A percentile compares a stretch with the other conserved stretches of the same genome.
These are phyloP conservation scores for Penicillium cataractarum DNA, from an alignment of 495 filamentous ascomycete species.

Conservation along the genomic window DNA sequence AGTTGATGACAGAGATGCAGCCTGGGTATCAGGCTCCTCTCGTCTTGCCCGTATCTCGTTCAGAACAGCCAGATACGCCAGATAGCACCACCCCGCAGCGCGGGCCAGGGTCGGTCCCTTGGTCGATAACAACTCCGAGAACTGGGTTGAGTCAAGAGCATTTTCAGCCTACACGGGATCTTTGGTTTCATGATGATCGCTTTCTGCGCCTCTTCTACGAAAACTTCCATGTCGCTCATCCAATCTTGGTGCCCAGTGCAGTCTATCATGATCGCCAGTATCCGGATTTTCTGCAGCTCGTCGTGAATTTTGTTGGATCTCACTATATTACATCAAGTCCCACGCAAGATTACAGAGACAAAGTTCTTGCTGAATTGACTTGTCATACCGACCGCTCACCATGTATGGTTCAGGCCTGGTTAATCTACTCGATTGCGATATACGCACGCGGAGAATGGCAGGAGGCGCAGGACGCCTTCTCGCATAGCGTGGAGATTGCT, in stretches of 20 bases:
- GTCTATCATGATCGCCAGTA: conserved; percentile 42
- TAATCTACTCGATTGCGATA: conserved; percentile 42
- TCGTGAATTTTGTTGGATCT: conserved; percentile 43
- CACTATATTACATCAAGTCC: conserved; percentile 36
- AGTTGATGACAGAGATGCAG: conserved; percentile 7
- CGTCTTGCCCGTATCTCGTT: conserved; percentile 2
- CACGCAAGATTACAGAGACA: conserved; percentile 29
- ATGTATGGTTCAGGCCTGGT: conserved; percentile 42
- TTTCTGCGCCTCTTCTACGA: conserved; percentile 43
- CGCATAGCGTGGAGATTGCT: conserved; percentile 37
- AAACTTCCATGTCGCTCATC: conserved; percentile 46
- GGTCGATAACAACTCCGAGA: conserved; percentile 27
- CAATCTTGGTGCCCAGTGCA: conserved; percentile 39
- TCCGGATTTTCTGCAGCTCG: conserved; percentile 38
- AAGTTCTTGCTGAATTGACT: conserved; percentile 30
- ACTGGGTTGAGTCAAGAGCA: conserved; percentile 18
- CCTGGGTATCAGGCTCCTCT: conserved; percentile 13
- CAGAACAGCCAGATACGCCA: conserved; percentile 22
- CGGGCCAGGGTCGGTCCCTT: conserved; percentile 24
- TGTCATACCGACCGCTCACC: conserved; percentile 34
- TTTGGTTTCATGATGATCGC: conserved; percentile 38
- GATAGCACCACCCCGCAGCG: conserved; percentile 25
- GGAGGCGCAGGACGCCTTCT: conserved; percentile 38
- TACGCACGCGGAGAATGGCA: conserved; percentile 39
- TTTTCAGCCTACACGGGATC: conserved; percentile 16